Percentiles rank a stretch among this genome's conserved stretches.
phyloP scores from a whole-genome alignment of 2,329 filamentous ascomycete genomes.

The Nothopassalora personata region DNA sequence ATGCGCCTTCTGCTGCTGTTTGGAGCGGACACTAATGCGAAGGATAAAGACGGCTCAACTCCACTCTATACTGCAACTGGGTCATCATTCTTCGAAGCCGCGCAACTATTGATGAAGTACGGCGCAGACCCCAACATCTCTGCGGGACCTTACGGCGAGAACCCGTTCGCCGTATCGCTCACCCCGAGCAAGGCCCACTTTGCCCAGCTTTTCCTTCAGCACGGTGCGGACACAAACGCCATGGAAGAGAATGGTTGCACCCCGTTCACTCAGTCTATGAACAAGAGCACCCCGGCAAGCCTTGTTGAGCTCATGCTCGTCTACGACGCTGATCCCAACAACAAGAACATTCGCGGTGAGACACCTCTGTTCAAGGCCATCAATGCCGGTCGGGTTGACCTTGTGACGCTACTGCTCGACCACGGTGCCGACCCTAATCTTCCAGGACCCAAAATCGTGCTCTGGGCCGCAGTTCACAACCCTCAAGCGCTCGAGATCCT shows the following conservation, averaged over 20 bases:
- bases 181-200: constrained; percentile 52
- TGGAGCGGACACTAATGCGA: constrained; percentile 53
- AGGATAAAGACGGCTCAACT: constrained; percentile 57
- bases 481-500: constrained; percentile 55
- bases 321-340: constrained; percentile 55
- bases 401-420: constrained; percentile 51
- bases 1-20: constrained; percentile 56
- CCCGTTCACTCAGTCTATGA: constrained; percentile 56
- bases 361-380: constrained; percentile 61
- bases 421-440: constrained; percentile 62
- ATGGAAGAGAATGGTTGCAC: constrained; percentile 55
- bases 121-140: constrained; percentile 55
- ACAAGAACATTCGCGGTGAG: constrained; percentile 57
- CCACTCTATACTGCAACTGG: constrained; percentile 50
- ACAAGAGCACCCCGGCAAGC: constrained; percentile 50
- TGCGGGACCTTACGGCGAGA: constrained; percentile 48
- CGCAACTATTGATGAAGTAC: constrained; percentile 59
- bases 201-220: constrained; percentile 55
- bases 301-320: constrained; percentile 56
- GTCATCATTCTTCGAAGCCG: constrained; percentile 50
- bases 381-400: constrained; percentile 50
- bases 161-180: constrained; percentile 50
- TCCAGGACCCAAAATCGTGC: constrained; percentile 51
- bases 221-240: constrained; percentile 54
- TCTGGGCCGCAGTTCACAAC: constrained; percentile 60